Percentiles rank a stretch among this genome's conserved stretches.
These are phyloP conservation scores for Thermothelomyces thermophilus DNA, from an alignment of 2,329 filamentous ascomycete genomes.

Conservation along the genomic window DNA sequence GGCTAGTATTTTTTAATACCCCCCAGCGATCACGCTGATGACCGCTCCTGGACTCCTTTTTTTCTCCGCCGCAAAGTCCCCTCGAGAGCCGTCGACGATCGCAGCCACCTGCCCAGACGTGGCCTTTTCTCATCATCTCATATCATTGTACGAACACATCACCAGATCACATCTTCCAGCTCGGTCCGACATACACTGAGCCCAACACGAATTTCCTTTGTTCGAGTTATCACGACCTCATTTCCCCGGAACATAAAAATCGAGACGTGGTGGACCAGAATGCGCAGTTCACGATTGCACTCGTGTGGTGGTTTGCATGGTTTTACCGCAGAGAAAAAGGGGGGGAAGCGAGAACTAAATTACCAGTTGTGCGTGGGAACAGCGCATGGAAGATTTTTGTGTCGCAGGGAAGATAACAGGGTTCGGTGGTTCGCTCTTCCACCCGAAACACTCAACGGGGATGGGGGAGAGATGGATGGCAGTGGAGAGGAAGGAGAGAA, in stretches of 20 bases:
- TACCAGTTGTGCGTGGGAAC: neutral
- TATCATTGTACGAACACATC: slow-evolving; percentile 14
- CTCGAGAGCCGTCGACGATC: slow-evolving; percentile 11
- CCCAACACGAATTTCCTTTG: slow-evolving; percentile 13
- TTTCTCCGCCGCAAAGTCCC: slow-evolving; percentile 4
- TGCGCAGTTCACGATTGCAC: slow-evolving; percentile 6
- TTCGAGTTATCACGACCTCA: slow-evolving; percentile 10
- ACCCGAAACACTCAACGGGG: neutral
- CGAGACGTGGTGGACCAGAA: slow-evolving; percentile 11
- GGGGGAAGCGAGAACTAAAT: neutral
- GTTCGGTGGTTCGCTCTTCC: slow-evolving; percentile 13
- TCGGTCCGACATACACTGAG: slow-evolving; percentile 22
- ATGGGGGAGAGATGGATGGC: slow-evolving; percentile 9
- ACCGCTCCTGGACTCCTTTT: slow-evolving; percentile 6
- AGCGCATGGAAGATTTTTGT: neutral
- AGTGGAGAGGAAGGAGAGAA: slow-evolving; percentile 5
- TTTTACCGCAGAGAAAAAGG: slow-evolving; percentile 1
- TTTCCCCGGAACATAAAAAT: slow-evolving; percentile 1
- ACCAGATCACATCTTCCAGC: slow-evolving; percentile 5
- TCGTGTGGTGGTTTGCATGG: slow-evolving; percentile 18
- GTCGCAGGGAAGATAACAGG: neutral
- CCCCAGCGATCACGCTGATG: slow-evolving; percentile 10
- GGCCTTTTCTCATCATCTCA: slow-evolving; percentile 12
- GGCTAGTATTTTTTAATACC: slow-evolving; percentile 14
- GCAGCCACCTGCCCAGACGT: slow-evolving; percentile 13